Evolutionary conservation across 805 yeast genomes (phyloP).

Genomic region (Brettanomyces bruxellensis): DNA sequence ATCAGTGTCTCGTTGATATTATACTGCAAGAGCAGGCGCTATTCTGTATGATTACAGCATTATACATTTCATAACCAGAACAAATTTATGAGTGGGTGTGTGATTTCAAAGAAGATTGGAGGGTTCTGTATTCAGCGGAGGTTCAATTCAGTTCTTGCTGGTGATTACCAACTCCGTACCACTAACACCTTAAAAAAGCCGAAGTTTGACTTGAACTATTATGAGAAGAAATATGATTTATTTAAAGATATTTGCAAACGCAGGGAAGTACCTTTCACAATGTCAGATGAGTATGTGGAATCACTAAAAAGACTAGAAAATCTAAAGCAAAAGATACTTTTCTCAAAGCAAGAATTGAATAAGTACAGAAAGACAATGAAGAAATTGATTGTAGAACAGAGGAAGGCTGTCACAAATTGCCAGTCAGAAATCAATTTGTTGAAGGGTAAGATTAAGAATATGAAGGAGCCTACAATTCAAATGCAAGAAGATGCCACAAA

Average conservation of each 20-base stretch:
- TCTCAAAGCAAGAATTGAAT: slow-evolving; percentile 16
- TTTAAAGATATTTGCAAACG: slow-evolving; percentile 23
- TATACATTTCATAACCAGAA: not conserved
- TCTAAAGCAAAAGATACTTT: slow-evolving; percentile 8
- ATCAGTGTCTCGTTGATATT: too few relatives aligned
- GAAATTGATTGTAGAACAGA: slow-evolving; percentile 9
- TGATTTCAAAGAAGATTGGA: too few relatives aligned
- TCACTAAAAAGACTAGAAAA: slow-evolving; percentile 10
- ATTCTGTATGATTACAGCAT: too few relatives aligned
- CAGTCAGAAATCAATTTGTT: slow-evolving; percentile 5
- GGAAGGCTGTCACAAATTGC: slow-evolving; percentile 6
- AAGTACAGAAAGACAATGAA: slow-evolving; percentile 14
- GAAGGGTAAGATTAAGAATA: slow-evolving; percentile 12
- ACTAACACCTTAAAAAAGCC: slow-evolving; percentile 26
- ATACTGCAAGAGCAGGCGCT: too few relatives aligned
- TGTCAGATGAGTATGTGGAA: slow-evolving; percentile 12
- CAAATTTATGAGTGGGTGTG: not conserved
- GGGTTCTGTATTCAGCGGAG: not conserved
- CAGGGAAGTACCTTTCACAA: slow-evolving; percentile 24
- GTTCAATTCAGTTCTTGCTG: slow-evolving; percentile 3
- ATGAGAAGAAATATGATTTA: slow-evolving; percentile 19
- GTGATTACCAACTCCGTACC: slow-evolving; percentile 8
- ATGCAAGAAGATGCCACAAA: slow-evolving; percentile 14
- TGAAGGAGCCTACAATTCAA: slow-evolving; percentile 20
- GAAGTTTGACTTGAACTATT: slow-evolving; percentile 25